Percentiles rank a stretch among this genome's conserved stretches.
phyloP scores from a whole-genome alignment of 306 rosid species.

The Corylus avellana region DNA sequence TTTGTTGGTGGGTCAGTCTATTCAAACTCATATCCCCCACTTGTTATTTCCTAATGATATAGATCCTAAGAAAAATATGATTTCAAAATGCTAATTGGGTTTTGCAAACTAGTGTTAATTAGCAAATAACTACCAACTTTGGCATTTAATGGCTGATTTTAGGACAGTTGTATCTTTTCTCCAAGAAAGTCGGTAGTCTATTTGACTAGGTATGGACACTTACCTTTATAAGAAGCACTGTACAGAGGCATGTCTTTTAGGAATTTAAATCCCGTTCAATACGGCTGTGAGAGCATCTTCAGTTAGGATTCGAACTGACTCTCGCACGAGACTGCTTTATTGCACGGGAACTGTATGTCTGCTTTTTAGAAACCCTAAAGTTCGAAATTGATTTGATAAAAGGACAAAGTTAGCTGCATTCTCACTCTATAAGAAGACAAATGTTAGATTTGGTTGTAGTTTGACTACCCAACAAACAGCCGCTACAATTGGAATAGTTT shows the following conservation, averaged over 20 bases:
- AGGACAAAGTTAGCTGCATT: background rate
- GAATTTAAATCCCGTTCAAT: too few species aligned
- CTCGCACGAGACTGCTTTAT: too few species aligned
- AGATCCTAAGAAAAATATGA: background rate
- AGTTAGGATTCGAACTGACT: too few species aligned
- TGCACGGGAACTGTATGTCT: too few species aligned
- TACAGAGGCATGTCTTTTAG: background rate
- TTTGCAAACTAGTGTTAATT: background rate
- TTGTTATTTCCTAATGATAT: slow-evolving; percentile 20
- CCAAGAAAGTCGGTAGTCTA: background rate
- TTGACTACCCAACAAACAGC: slow-evolving; percentile 42
- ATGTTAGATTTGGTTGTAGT: slow-evolving; percentile 46
- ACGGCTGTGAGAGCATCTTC: too few species aligned
- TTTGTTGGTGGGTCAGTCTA: slow-evolving; percentile 4
- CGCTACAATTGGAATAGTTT: slow-evolving; percentile 32
- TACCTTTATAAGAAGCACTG: background rate
- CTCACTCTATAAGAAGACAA: slow-evolving; percentile 37
- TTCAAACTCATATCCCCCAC: slow-evolving; percentile 13
- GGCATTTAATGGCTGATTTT: background rate
- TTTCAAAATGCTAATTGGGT: background rate
- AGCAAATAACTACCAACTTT: too few species aligned
- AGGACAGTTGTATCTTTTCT: background rate
- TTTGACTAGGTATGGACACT: background rate
- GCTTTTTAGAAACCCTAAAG: background rate
- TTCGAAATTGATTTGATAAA: background rate